phyloP scores from a whole-genome alignment of 345 rosid species.

The Sisymbrium irio region DNA sequence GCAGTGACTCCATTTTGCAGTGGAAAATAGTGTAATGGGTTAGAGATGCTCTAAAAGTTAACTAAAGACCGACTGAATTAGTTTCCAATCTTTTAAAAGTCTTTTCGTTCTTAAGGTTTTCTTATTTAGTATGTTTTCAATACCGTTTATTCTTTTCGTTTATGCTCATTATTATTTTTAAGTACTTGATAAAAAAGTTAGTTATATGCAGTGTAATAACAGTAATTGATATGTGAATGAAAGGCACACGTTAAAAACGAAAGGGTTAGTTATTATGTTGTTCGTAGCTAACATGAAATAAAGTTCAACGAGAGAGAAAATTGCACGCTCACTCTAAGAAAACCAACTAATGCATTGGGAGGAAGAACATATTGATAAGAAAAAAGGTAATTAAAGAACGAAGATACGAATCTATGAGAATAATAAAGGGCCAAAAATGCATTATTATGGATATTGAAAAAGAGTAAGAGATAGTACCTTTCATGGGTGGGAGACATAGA shows the following conservation, averaged over 20 bases:
- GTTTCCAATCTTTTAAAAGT: not conserved
- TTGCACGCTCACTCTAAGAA: not conserved
- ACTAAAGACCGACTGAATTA: not conserved
- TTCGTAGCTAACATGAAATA: not conserved
- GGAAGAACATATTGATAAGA: not conserved
- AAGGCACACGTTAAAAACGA: not conserved
- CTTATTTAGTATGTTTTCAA: not conserved
- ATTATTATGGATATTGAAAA: constrained; percentile 7
- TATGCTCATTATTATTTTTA: not conserved
- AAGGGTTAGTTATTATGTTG: not conserved
- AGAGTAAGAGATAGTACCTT: constrained; percentile 44
- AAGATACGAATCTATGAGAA: constrained; percentile 1
- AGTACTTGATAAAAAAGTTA: not conserved
- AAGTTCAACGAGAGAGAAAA: not conserved
- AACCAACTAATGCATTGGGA: no score
- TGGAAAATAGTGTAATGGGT: no score
- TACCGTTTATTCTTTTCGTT: not conserved
- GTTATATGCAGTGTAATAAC: no score
- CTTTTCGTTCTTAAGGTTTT: not conserved
- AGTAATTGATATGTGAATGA: not conserved
- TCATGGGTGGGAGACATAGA: constrained; percentile 90
- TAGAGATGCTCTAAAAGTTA: no score
- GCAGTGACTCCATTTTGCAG: no score
- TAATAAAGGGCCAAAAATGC: not conserved
- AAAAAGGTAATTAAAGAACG: not conserved